phyloP scores from a whole-genome alignment of 2,329 filamentous ascomycete genomes.

The Achaetomium macrosporum region DNA sequence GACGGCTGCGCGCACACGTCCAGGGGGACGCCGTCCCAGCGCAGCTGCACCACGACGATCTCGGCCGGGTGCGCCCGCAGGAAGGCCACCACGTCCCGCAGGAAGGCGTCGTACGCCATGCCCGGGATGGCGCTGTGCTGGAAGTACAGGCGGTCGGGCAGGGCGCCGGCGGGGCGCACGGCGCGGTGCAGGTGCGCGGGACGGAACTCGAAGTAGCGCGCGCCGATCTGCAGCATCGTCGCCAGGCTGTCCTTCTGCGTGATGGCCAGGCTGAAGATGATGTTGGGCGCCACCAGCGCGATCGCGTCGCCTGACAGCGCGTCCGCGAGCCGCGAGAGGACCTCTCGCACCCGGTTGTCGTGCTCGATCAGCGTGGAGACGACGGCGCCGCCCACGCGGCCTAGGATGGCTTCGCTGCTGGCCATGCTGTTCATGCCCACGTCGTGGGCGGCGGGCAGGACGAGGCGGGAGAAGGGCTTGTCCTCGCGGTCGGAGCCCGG shows the following conservation, averaged over 20 bases:
- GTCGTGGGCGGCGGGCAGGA: slow-evolving; percentile 43
- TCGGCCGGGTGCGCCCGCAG: slow-evolving; percentile 37
- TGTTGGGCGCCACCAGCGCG: slow-evolving; percentile 32
- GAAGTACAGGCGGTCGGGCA: slow-evolving; percentile 44
- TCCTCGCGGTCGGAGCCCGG: slow-evolving; percentile 33
- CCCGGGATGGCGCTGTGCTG: slow-evolving; percentile 46
- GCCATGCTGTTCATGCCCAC: slow-evolving; percentile 48
- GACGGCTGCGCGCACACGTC: slow-evolving; percentile 39
- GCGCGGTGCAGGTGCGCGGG: slow-evolving; percentile 42
- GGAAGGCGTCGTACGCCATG: slow-evolving; percentile 41
- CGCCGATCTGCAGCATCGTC: slow-evolving; percentile 41
- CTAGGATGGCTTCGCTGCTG: slow-evolving; percentile 35
- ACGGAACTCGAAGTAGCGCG: slow-evolving; percentile 48
- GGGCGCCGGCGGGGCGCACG: slow-evolving; percentile 32
- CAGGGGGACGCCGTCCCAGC: slow-evolving; percentile 43
- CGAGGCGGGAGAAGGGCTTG: slow-evolving; percentile 37
- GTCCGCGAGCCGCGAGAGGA: slow-evolving; percentile 25
- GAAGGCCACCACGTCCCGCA: slow-evolving; percentile 37
- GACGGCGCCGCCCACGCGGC: slow-evolving; percentile 31
- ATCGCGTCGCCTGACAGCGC: slow-evolving; percentile 26
- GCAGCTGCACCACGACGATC: slow-evolving; percentile 44
- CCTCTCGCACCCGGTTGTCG: slow-evolving; percentile 18
- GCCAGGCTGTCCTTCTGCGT: slow-evolving; percentile 45
- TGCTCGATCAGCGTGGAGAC: slow-evolving; percentile 24
- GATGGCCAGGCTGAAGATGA: slow-evolving; percentile 43